Conservation (phyloP, 1,284 basidiomycete species). For the Apiotrichum montevideense region DNA sequence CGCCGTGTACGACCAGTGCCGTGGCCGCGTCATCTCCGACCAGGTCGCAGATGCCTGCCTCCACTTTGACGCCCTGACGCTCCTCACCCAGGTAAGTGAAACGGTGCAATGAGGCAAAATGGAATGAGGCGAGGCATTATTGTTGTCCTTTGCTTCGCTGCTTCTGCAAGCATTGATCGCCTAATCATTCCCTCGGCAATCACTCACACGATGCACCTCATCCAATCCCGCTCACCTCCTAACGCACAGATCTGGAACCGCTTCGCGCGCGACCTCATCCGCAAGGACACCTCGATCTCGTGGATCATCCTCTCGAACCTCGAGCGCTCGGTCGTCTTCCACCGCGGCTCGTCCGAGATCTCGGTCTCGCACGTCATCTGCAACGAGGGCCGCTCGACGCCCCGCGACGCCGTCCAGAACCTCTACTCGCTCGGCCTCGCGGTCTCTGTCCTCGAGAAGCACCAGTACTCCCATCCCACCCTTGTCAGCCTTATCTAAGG, state of each 20-base stretch:
- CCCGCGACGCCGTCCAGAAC: constrained; percentile 15
- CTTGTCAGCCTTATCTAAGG: constrained; percentile 4
- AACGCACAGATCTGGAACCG: constrained; percentile 11
- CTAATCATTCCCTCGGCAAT: too few relatives aligned
- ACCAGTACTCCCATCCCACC: constrained; percentile 10
- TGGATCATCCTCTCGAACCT: constrained; percentile 16
- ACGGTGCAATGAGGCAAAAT: too few relatives aligned
- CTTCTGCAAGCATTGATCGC: too few relatives aligned
- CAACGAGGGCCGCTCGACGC: constrained; percentile 9
- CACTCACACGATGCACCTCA: too few relatives aligned
- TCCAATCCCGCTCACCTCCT: too few relatives aligned
- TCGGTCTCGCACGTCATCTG: constrained; percentile 11
- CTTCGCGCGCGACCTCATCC: constrained; percentile 9
- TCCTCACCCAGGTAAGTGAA: constrained; percentile 12
- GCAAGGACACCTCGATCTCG: constrained; percentile 5
- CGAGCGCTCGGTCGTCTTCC: constrained; percentile 15
- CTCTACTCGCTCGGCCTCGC: constrained; percentile 16
- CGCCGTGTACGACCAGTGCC: constrained; percentile 2
- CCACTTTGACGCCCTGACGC: constrained; percentile 13
- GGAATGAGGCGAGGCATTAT: too few relatives aligned
- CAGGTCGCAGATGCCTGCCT: constrained; percentile 6
- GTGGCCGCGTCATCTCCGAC: constrained; percentile 9
- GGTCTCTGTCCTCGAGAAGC: constrained; percentile 14
- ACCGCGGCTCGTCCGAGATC: constrained; percentile 10
- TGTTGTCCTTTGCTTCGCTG: too few relatives aligned